phyloP scores from a whole-genome alignment of 2,329 filamentous ascomycete genomes.

The Ophiostoma ips region DNA sequence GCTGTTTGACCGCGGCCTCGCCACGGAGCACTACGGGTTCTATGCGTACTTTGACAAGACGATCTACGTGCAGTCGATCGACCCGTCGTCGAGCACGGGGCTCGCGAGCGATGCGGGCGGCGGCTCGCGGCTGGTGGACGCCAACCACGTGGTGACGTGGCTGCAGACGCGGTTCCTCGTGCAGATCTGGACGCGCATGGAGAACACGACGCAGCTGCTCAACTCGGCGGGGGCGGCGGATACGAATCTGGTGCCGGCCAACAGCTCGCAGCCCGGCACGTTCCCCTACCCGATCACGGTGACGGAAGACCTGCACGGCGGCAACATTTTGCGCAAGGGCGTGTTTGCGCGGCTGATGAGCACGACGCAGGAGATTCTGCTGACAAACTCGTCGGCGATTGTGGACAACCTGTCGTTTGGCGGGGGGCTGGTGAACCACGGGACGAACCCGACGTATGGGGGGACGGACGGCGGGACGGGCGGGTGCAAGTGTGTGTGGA shows the following conservation, averaged over 20 bases:
- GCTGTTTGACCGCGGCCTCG: constrained; percentile 68
- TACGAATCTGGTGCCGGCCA: constrained; percentile 7
- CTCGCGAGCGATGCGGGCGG: constrained; percentile 39
- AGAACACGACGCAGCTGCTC: constrained; percentile 29
- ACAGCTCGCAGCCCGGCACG: constrained; percentile 35
- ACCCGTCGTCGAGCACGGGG: constrained; percentile 16
- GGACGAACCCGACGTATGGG: constrained; percentile 33
- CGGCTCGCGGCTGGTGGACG: constrained; percentile 38
- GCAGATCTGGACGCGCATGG: constrained; percentile 47
- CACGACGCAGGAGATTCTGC: constrained; percentile 29
- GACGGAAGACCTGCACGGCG: constrained; percentile 48
- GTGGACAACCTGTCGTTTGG: constrained; percentile 35
- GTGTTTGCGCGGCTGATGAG: constrained; percentile 38
- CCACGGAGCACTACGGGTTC: constrained; percentile 83
- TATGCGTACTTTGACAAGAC: constrained; percentile 84
- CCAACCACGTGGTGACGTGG: constrained; percentile 43
- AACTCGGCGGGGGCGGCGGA: constrained; percentile 8
- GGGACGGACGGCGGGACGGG: constrained; percentile 50
- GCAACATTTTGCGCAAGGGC: constrained; percentile 36
- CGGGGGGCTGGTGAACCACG: constrained; percentile 39
- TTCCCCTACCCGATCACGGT: constrained; percentile 52
- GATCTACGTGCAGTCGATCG: constrained; percentile 58
- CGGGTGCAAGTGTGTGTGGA: constrained; percentile 48
- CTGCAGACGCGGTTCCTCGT: constrained; percentile 48
- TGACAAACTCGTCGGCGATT: constrained; percentile 30